Conservation (phyloP, 306 rosid genomes). For the Medicago lupulina region DNA sequence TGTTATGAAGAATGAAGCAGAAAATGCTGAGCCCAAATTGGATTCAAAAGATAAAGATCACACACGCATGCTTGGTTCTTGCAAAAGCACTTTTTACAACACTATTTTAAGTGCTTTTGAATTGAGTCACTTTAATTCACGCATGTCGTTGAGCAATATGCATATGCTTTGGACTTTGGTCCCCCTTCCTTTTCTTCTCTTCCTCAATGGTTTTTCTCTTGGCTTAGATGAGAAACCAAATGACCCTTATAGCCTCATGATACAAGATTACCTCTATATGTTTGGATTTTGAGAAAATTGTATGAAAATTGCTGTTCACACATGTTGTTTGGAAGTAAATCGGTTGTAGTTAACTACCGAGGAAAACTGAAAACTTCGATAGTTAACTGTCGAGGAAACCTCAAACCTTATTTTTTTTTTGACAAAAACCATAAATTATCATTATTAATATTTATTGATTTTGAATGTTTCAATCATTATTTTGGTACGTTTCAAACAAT, state of each 20-base stretch:
- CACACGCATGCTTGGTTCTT: constrained; percentile 3
- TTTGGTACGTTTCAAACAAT: too few relatives aligned
- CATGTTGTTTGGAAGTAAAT: too few relatives aligned
- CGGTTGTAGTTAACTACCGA: too few relatives aligned
- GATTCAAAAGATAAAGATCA: neutral
- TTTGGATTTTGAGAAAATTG: too few relatives aligned
- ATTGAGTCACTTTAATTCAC: neutral
- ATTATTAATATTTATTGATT: too few relatives aligned
- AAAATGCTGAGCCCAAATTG: neutral
- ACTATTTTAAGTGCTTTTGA: neutral
- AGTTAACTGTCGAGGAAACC: too few relatives aligned
- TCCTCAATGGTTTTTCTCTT: neutral
- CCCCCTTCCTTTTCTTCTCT: neutral
- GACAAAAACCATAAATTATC: too few relatives aligned
- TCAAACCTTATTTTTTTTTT: too few relatives aligned
- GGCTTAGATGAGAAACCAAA: neutral
- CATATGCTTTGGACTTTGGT: constrained; percentile 3
- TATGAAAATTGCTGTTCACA: too few relatives aligned
- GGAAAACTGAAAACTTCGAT: too few relatives aligned
- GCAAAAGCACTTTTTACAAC: neutral
- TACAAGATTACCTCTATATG: too few relatives aligned
- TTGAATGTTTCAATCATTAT: too few relatives aligned
- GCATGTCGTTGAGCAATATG: neutral
- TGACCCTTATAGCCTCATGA: neutral
- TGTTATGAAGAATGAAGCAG: neutral